A percentile compares a stretch with the other conserved stretches of the same genome.
Conservation (phyloP, 1,284 basidiomycete genomes). For the Porodaedalea pini region DNA sequence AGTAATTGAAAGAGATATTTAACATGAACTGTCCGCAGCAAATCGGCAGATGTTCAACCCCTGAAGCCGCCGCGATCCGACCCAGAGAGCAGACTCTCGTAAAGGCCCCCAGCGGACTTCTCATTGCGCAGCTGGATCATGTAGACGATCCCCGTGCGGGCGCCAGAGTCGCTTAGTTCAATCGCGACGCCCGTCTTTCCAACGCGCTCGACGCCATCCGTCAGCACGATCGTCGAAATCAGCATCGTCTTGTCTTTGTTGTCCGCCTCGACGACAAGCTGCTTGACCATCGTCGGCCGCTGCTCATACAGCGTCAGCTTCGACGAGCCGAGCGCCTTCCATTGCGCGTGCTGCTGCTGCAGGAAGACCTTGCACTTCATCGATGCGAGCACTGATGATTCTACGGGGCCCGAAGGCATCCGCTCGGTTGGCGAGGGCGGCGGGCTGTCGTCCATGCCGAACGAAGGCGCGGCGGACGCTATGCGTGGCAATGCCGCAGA, state of each 20-base stretch:
- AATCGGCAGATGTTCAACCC: neutral
- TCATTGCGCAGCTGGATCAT: conserved; percentile 96
- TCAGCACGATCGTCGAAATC: conserved; percentile 93
- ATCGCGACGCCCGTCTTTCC: conserved; percentile 97
- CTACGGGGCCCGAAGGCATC: conserved; percentile 60
- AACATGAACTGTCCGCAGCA: conserved; percentile 1
- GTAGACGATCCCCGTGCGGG: conserved; percentile 93
- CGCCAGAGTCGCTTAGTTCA: conserved; percentile 87
- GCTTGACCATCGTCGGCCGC: conserved; percentile 85
- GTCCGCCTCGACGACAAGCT: conserved; percentile 92
- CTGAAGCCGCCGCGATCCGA: conserved; percentile 50
- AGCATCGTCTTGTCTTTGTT: conserved; percentile 72
- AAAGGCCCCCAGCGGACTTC: conserved; percentile 78
- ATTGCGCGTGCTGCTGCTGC: conserved; percentile 92
- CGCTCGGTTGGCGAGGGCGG: conserved; percentile 68
- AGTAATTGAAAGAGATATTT: neutral
- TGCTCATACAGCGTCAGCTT: conserved; percentile 86
- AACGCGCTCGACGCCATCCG: conserved; percentile 95
- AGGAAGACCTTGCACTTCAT: conserved; percentile 99
- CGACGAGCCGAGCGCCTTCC: conserved; percentile 92
- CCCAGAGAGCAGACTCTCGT: conserved; percentile 83
- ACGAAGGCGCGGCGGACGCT: conserved; percentile 48
- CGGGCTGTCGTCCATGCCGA: conserved; percentile 59
- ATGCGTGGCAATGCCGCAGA: conserved; percentile 54
- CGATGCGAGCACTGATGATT: conserved; percentile 77